Percentiles rank a stretch among this genome's conserved stretches.
These are phyloP conservation scores for Metarhizium rileyi DNA, from an alignment of 2,329 filamentous ascomycete genomes.

Conservation along the genomic window DNA sequence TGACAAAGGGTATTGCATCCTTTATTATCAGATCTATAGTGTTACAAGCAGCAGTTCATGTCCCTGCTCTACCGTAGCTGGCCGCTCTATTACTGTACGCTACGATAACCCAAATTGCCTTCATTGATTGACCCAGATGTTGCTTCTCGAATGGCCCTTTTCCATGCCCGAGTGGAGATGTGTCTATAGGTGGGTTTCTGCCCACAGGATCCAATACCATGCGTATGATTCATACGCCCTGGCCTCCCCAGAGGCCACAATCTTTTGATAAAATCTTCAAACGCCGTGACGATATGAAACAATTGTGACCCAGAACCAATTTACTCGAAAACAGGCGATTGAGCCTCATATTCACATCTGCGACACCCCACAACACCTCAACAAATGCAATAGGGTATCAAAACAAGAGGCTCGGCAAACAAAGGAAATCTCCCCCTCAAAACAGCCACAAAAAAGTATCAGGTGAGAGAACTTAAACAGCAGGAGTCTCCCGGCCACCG, in stretches of 20 bases:
- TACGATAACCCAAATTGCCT: background rate
- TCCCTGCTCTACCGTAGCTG: slow-evolving; percentile 14
- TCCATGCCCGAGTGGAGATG: slow-evolving; percentile 39
- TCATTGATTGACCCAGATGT: slow-evolving; percentile 15
- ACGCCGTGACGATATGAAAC: slow-evolving; percentile 16
- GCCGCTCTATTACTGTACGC: slow-evolving; percentile 9
- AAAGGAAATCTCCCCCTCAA: slow-evolving; percentile 9
- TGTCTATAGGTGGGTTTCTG: slow-evolving; percentile 29
- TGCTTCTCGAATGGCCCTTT: slow-evolving; percentile 19
- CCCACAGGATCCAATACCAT: slow-evolving; percentile 12
- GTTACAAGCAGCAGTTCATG: slow-evolving; percentile 22
- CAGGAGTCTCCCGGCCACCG: slow-evolving; percentile 33
- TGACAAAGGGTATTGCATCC: slow-evolving; percentile 3
- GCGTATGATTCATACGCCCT: slow-evolving; percentile 2
- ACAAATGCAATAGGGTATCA: slow-evolving; percentile 16
- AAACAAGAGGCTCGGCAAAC: slow-evolving; percentile 10
- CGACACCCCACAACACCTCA: slow-evolving; percentile 13
- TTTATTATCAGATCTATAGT: slow-evolving; percentile 5
- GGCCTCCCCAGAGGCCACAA: slow-evolving; percentile 9
- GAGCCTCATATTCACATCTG: slow-evolving; percentile 10
- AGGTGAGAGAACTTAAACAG: slow-evolving; percentile 18
- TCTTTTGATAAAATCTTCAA: slow-evolving; percentile 14
- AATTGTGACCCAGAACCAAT: slow-evolving; percentile 1
- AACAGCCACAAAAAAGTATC: background rate
- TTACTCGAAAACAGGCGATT: background rate